phyloP scores from a whole-genome alignment of 2,329 filamentous ascomycete genomes.

The Fusarium subtropicale region DNA sequence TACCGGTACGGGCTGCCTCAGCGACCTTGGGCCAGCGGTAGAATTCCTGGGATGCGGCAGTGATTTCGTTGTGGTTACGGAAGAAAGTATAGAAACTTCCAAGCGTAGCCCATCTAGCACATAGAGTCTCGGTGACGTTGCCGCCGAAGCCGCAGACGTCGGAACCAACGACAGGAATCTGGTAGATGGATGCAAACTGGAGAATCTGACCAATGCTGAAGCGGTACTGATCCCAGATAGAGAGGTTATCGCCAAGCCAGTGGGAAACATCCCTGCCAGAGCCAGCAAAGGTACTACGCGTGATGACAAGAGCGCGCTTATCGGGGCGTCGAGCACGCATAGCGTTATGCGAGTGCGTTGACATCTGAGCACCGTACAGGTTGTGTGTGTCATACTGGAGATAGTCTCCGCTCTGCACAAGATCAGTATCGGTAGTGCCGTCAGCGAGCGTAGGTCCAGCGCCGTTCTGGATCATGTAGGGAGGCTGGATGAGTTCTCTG shows the following conservation, averaged over 20 bases:
- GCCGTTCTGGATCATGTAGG: conserved; percentile 46
- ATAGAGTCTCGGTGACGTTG: conserved; percentile 56
- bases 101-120: conserved; percentile 69
- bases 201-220: conserved; percentile 69
- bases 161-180: conserved; percentile 74
- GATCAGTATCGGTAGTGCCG: conserved; percentile 42
- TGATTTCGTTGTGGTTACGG: conserved; percentile 70
- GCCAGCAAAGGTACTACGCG: conserved; percentile 80
- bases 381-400: conserved; percentile 74
- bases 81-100: conserved; percentile 77
- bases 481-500: conserved; percentile 40
- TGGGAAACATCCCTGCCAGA: conserved; percentile 73
- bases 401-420: conserved; percentile 38
- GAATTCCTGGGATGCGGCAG: conserved; percentile 66
- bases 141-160: conserved; percentile 83
- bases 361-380: conserved; percentile 83
- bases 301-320: conserved; percentile 77
- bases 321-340: conserved; percentile 74
- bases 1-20: conserved; percentile 72
- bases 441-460: conserved; percentile 43
- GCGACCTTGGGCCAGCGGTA: conserved; percentile 74
- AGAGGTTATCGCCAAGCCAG: conserved; percentile 64
- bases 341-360: conserved; percentile 69
- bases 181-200: conserved; percentile 72
- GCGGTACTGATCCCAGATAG: conserved; percentile 67